Percentiles rank a stretch among this genome's conserved stretches.
Conservation (phyloP, 2,329 filamentous ascomycete species). For the Cucurbitaria berberidis region DNA sequence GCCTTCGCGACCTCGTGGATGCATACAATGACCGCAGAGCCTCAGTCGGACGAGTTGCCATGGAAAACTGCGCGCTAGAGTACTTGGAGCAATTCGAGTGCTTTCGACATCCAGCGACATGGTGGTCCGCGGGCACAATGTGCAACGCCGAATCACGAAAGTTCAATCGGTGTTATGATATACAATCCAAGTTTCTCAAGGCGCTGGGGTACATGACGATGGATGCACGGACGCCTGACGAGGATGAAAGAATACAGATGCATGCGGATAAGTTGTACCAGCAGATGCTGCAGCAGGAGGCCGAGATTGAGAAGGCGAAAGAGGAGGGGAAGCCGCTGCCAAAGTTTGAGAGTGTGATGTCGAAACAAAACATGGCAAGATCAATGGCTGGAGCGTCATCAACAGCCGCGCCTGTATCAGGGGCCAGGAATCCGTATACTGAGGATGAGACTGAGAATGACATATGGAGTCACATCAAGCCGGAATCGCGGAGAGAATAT, state of each 20-base stretch:
- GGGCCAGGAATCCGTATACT: slow-evolving; percentile 4
- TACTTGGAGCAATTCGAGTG: slow-evolving; percentile 84
- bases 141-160: slow-evolving; percentile 77
- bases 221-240: slow-evolving; percentile 68
- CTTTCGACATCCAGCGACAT: slow-evolving; percentile 71
- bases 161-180: slow-evolving; percentile 86
- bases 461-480: slow-evolving; percentile 42
- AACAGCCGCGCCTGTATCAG: slow-evolving; percentile 7
- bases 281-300: slow-evolving; percentile 83
- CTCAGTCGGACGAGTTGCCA: slow-evolving; percentile 77
- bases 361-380: slow-evolving; percentile 39
- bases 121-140: slow-evolving; percentile 74
- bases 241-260: slow-evolving; percentile 88
- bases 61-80: slow-evolving; percentile 92
- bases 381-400: slow-evolving; percentile 28
- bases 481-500: slow-evolving; percentile 37
- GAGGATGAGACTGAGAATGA: slow-evolving; percentile 21
- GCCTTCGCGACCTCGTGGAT: slow-evolving; percentile 78
- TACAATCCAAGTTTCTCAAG: slow-evolving; percentile 90
- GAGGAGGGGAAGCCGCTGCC: slow-evolving; percentile 61
- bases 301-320: slow-evolving; percentile 72
- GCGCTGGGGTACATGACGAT: slow-evolving; percentile 83
- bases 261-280: slow-evolving; percentile 92
- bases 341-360: slow-evolving; percentile 64
- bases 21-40: slow-evolving; percentile 82